Percentiles rank a stretch among this genome's conserved stretches.
phyloP scores from a whole-genome alignment of 78 protist species.

The slime mould (Dictyostelium discoideum) region DNA sequence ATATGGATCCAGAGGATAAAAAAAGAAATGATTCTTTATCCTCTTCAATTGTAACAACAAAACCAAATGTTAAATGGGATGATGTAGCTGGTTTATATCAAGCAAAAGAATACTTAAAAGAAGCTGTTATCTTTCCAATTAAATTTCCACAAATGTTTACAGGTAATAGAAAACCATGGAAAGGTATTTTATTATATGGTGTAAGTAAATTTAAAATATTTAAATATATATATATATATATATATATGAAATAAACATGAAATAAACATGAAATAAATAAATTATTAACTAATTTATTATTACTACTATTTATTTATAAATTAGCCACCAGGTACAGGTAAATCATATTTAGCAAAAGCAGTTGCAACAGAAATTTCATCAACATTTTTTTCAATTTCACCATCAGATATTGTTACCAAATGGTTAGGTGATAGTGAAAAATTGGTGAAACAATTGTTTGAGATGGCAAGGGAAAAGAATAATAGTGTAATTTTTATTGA shows the following conservation, averaged over 20 bases:
- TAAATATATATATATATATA: too few species aligned
- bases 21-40: conserved; percentile 63
- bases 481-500: conserved; percentile 99
- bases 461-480: conserved; percentile 94
- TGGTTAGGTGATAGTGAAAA: conserved; percentile 98
- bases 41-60: conserved; percentile 88
- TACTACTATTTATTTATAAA: too few species aligned
- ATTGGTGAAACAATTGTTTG: conserved; percentile 95
- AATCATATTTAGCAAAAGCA: conserved; percentile 98
- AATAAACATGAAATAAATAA: too few species aligned
- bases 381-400: conserved; percentile 96
- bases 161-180: conserved; percentile 98
- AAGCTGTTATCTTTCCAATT: conserved; percentile 98
- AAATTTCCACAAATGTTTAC: conserved; percentile 97
- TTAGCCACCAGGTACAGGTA: conserved; percentile 99
- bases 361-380: conserved; percentile 98
- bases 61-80: conserved; percentile 98
- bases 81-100: conserved; percentile 98
- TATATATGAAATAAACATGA: too few species aligned
- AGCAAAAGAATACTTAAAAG: conserved; percentile 98
- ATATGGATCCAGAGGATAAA: conserved; percentile 84
- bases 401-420: conserved; percentile 96
- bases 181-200: conserved; percentile 98
- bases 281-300: too few species aligned
- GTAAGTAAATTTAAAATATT: conserved; percentile 48